Base-by-base conservation (phyloP, 176 grass and related monocot genomes). In the Paspalum vaginatum region DNA sequence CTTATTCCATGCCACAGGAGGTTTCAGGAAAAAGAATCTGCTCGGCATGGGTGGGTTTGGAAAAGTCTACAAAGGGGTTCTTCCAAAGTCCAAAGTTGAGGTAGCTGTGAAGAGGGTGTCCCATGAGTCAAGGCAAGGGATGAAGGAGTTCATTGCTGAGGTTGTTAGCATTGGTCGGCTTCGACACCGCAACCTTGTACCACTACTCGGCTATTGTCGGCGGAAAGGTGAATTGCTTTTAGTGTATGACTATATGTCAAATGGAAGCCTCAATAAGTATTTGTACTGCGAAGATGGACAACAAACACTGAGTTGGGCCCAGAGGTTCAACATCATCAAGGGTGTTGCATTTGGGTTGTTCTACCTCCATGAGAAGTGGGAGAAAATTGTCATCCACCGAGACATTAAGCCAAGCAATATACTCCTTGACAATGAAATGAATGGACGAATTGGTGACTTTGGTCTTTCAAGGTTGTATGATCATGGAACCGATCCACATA, bases 311-410 rank as follows among this genome's bases (percentile, higher is more conserved):
- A 32, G 4, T 44, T 85, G 83, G 83, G 55, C 7, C 1, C 55
- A 32, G 0, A 85, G 83, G 37, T 61, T 78, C 0, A 51, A 7
- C 2, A 16, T 85, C 16, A 54, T 85, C 75, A 85, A 43, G 15
- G 75, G 56, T 11, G 74, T 85, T 11, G 74, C 83, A 2, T 43
- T 26, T 26, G 74, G 74, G 4, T 53, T 85, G 45, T 26, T 72
- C 11, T 85, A 85, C 22, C 83, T 85, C 8, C 74, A 85, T 26
- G 83, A 85, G n/a, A 61, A 78, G 83, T 85, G 83, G 74, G 83
- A 85, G 45, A 85, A 85, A 11, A 16, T 85, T 14, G 65, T 85
- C 14, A n/a, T 85, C 22, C 74, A 85, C 75, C 45, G 83, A 21
- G 83, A 85, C 11, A 24, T 86, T 12, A 86, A 86, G 24, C 68